These are phyloP conservation scores for Amphirosellinia nigrospora DNA, from an alignment of 495 filamentous ascomycete genomes.

Conservation along the genomic window DNA sequence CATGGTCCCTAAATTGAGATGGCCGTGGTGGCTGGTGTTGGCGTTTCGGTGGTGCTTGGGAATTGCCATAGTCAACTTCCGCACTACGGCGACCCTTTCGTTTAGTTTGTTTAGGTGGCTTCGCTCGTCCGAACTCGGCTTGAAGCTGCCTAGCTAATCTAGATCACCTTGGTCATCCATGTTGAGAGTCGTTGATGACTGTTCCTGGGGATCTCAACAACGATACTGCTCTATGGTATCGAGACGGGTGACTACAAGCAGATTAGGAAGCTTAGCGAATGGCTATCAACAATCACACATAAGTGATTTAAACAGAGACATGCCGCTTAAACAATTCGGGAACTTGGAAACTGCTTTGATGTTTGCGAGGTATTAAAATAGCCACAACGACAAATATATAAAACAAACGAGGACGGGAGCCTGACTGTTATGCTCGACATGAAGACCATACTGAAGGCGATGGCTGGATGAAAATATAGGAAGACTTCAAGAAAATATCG, in stretches of 20 bases:
- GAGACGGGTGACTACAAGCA: background rate
- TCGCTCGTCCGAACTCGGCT: slow-evolving; percentile 1
- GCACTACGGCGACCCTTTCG: background rate
- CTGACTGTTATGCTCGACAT: background rate
- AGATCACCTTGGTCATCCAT: slow-evolving; percentile 13
- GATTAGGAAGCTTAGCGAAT: background rate
- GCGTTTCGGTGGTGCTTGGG: background rate
- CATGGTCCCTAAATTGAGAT: background rate
- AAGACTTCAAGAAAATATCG: background rate
- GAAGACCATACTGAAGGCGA: background rate
- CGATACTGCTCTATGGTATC: background rate
- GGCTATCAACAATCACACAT: background rate
- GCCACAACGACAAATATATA: background rate
- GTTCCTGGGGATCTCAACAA: background rate
- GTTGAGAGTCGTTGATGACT: background rate
- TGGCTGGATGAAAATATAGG: background rate
- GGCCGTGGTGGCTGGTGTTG: background rate
- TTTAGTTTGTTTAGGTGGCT: background rate
- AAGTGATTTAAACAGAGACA: background rate
- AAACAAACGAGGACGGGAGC: background rate
- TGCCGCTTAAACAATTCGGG: background rate
- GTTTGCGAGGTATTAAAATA: background rate
- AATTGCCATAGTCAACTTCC: background rate
- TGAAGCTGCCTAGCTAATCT: slow-evolving; percentile 11
- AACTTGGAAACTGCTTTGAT: background rate